Evolutionary conservation across 345 rosid genomes (phyloP).

Genomic region (Gossypium thurberi): DNA sequence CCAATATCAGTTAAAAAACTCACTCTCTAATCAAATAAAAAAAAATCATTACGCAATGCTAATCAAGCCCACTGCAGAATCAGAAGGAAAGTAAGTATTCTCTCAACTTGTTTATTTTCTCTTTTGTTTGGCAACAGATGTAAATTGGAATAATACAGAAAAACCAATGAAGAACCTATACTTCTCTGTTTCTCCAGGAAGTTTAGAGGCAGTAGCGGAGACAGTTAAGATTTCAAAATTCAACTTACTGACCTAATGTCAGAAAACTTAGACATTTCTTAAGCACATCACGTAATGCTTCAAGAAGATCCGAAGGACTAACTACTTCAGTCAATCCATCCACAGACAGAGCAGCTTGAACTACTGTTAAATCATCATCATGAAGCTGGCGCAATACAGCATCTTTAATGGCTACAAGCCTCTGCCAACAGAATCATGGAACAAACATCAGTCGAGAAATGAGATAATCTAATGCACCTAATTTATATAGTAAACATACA

Average conservation of each 20-base stretch:
- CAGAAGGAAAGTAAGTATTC: background rate
- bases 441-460: conserved; percentile 1
- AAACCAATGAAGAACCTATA: background rate
- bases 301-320: conserved; percentile 45
- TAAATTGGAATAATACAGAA: background rate
- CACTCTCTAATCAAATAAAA: background rate
- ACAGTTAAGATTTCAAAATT: background rate
- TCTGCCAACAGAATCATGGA: conserved; percentile 35
- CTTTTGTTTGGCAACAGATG: background rate
- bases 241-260: conserved; percentile 43
- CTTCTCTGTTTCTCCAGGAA: background rate
- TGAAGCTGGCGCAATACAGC: conserved; percentile 60
- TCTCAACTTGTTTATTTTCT: background rate
- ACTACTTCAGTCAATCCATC: conserved; percentile 51
- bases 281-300: conserved; percentile 45
- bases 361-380: conserved; percentile 78
- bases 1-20: background rate
- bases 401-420: conserved; percentile 54
- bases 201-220: background rate
- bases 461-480: background rate
- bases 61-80: background rate
- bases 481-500: background rate
- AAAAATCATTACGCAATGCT: background rate
- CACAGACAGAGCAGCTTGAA: conserved; percentile 61
- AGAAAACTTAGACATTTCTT: conserved; percentile 46